Conservation (phyloP, 2,329 filamentous ascomycete species). For the Aaosphaeria arxii region DNA sequence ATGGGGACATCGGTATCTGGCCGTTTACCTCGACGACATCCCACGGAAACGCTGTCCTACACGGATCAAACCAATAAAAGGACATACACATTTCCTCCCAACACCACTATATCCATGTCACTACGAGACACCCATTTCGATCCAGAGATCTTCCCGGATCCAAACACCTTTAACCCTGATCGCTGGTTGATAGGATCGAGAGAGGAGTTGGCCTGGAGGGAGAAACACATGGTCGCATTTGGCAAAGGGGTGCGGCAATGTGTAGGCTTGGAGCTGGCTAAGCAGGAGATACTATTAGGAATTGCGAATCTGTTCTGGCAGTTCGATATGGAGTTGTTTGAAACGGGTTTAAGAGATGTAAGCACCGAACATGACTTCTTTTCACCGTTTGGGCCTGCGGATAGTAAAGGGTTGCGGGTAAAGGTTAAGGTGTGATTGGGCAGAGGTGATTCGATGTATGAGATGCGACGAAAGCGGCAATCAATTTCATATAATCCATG, state of each 20-base stretch:
- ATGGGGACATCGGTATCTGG: constrained; percentile 7
- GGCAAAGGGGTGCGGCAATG: constrained; percentile 13
- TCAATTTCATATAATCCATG: too few relatives aligned
- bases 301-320: constrained; percentile 10
- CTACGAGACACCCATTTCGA: constrained; percentile 8
- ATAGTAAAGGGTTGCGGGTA: constrained; percentile 10
- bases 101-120: constrained; percentile 10
- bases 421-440: constrained; percentile 3
- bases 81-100: constrained; percentile 10
- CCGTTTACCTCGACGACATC: constrained; percentile 10
- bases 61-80: constrained; percentile 1
- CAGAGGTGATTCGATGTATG: too few relatives aligned
- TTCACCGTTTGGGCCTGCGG: constrained; percentile 4
- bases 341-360: constrained; percentile 10
- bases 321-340: constrained; percentile 8
- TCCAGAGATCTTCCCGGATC: constrained; percentile 9
- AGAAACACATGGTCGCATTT: constrained; percentile 12
- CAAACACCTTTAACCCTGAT: constrained; percentile 11
- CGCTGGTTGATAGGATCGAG: constrained; percentile 9
- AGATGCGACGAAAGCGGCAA: too few relatives aligned
- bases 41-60: constrained; percentile 6
- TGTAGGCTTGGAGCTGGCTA: constrained; percentile 11
- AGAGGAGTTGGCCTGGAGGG: constrained; percentile 3
- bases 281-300: constrained; percentile 9
- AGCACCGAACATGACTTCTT: constrained; percentile 7